phyloP scores from a whole-genome alignment of 192 early-diverging fungal genomes.

The Rhizophlyctis rosea region DNA sequence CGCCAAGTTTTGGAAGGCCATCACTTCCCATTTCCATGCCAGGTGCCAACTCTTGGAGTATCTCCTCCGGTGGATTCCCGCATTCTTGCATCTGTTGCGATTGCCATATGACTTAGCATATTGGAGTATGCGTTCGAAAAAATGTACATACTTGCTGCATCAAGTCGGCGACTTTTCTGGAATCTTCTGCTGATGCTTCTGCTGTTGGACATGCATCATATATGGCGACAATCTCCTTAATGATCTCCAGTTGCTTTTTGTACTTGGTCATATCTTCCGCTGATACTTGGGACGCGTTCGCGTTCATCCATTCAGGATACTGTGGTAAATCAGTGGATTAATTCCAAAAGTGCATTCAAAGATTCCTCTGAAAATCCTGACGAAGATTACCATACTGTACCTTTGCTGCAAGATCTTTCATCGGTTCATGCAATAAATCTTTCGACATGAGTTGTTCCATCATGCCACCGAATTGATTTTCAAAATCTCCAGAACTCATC shows the following conservation, averaged over 20 bases:
- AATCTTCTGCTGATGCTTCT: slow-evolving; percentile 62
- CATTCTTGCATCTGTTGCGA: slow-evolving; percentile 85
- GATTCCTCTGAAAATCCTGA: too few species aligned
- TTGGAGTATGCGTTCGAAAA: too few species aligned
- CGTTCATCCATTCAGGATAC: slow-evolving; percentile 87
- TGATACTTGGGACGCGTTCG: slow-evolving; percentile 71
- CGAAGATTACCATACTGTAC: too few species aligned
- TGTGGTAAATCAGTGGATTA: slow-evolving; percentile 26
- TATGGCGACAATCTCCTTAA: slow-evolving; percentile 75
- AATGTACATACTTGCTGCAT: slow-evolving; percentile 77
- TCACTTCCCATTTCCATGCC: slow-evolving; percentile 81
- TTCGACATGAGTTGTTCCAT: slow-evolving; percentile 91
- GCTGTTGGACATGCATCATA: slow-evolving; percentile 72
- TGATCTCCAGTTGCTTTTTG: slow-evolving; percentile 70
- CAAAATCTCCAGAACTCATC: slow-evolving; percentile 75
- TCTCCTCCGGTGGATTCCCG: slow-evolving; percentile 90
- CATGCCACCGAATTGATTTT: slow-evolving; percentile 81
- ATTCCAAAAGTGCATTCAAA: too few species aligned
- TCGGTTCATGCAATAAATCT: slow-evolving; percentile 92
- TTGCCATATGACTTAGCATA: too few species aligned
- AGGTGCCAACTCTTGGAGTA: slow-evolving; percentile 87
- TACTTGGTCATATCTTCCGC: slow-evolving; percentile 73
- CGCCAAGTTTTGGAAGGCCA: too few species aligned
- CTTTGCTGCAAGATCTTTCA: slow-evolving; percentile 82
- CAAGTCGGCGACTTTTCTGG: slow-evolving; percentile 75